Evolutionary conservation across 225 moss, liverwort and hornwort species (phyloP), one percentile per base, ranked within the genome.

Genomic region (Pseudoscleropodium purum): DNA sequence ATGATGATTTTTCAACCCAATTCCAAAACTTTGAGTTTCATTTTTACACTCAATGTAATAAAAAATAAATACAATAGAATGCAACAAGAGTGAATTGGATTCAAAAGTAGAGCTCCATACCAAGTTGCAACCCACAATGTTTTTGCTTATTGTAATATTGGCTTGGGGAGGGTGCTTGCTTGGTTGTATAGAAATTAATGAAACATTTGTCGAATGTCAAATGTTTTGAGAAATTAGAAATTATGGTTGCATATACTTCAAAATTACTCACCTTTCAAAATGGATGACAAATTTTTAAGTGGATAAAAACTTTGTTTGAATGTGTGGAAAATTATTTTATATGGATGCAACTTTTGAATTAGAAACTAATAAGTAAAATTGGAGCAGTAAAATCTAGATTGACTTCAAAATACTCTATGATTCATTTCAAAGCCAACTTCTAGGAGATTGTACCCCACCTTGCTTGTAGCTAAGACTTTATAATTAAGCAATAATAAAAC

Each of bases 21-120:
- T 52, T 77, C 1, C 13, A 10, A 37, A 13, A 37, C 9, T 14
- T 77, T 23, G 6, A 79, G 10, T 16, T 25, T 6, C 25, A 37
- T 0, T 0, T 36, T 0, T 2, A 77, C 23, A 77, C 6, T 15
- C 4, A 15, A 37, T 15, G 7, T 10, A 25, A 54, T 24, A 15
- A 54, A 2, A 5, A 23, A 8, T 47, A 59, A 59, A 60, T 78
- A 36, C 19, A 25, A 9, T 0, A 24, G 1, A 52, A 37, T 37
- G 24, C 0, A 77, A 0, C 1, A 0, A 0, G 20, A 13, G 1
- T 7, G 0, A 21, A 34, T 34, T 51, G 51, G 33, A 34, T 76
- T 1, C 8, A 21, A 76, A 76, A 76, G 2, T 13, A 76, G 6
- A 30, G 7, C 13, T 33, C 2, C 0, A 0, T 8, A 13, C 13